Base-by-base conservation (phyloP, 345 rosid genomes). In the Pistacia vera region DNA sequence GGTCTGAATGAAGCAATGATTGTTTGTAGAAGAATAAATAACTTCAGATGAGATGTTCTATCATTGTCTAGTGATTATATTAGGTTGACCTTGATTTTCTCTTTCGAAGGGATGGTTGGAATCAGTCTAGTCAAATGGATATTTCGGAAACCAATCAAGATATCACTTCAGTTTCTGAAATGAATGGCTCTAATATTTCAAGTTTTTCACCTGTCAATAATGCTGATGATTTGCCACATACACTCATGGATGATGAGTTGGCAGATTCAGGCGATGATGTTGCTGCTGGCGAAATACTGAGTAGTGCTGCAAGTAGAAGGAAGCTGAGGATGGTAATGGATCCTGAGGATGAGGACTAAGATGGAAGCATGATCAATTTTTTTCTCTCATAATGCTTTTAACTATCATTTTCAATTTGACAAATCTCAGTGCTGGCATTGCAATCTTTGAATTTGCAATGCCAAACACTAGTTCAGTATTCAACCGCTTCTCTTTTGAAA, bases 271-370 rank as follows among this genome's bases (percentile, higher is more conserved):
- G 62, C 71, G 91, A 81, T 30, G 88, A 78, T 52, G 72, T 49
- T n/a, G 54, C 75, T 28, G 17, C 78, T 13, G 73, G 11, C 36
- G 79, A 70, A 12, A 52, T 75, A 35, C 25, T 72, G 7, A 71
- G 74, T 72, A 80, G 80, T 71, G 78, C 88, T 52, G 75, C 75
- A 46, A 67, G 72, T 65, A 86, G 88, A 75, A 88, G 96, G 78
- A 91, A 86, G 73, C 4, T 84, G 83, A 88, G 90, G 82, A 83
- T 92, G 86, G 88, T 89, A 44, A 68, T 90, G 69, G 97, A 90
- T 78, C 61, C 20, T 10, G 91, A 87, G 57, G 94, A 89, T 49
- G 93, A 92, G 76, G 97, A 93, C 67, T 88, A 75, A 82, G 75
- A 65, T 69, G 60, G 75, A 72, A 41, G 36, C 70, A 77, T 36